Conservation (phyloP, 768 basidiomycete genomes). For the Brasilioporus rufonigricans region DNA sequence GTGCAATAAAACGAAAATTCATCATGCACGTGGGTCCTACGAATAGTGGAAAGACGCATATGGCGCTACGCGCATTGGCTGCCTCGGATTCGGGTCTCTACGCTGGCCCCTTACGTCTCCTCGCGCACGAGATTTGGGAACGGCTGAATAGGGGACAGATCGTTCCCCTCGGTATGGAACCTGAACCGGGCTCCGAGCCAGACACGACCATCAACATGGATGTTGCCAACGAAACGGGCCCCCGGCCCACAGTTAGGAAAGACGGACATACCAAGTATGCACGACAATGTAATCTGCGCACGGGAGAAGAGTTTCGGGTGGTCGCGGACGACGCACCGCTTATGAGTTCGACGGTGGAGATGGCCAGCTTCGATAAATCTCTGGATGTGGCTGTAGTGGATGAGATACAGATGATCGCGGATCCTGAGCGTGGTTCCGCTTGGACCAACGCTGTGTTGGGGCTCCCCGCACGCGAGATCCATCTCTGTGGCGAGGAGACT, state of each 20-base stretch:
- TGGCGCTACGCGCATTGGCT: constrained; percentile 86
- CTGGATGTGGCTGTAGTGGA: constrained; percentile 90
- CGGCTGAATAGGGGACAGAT: constrained; percentile 90
- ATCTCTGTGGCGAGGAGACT: constrained; percentile 94
- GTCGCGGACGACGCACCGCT: constrained; percentile 56
- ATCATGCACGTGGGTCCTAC: constrained; percentile 98
- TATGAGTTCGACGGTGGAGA: constrained; percentile 91
- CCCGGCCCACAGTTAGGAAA: constrained; percentile 30
- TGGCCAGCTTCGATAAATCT: constrained; percentile 49
- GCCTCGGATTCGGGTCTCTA: constrained; percentile 74
- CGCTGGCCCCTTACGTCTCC: constrained; percentile 86
- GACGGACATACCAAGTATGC: constrained; percentile 48
- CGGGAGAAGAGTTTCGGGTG: constrained; percentile 86
- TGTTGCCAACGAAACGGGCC: constrained; percentile 19
- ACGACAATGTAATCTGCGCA: constrained; percentile 79
- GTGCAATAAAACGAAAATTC: constrained; percentile 66
- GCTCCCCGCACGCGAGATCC: constrained; percentile 73
- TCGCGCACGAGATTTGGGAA: constrained; percentile 94
- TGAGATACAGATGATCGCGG: constrained; percentile 95
- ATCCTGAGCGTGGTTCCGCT: constrained; percentile 69
- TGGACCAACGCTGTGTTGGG: constrained; percentile 88
- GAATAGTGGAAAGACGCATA: constrained; percentile 96
- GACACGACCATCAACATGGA: constrained; percentile 37
- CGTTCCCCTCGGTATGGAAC: constrained; percentile 62
- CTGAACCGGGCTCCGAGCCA: constrained; percentile 37